Evolutionary conservation across 305 asterid genomes (phyloP), one percentile per base, ranked within the genome.

Genomic region (Ilex paraguariensis): DNA sequence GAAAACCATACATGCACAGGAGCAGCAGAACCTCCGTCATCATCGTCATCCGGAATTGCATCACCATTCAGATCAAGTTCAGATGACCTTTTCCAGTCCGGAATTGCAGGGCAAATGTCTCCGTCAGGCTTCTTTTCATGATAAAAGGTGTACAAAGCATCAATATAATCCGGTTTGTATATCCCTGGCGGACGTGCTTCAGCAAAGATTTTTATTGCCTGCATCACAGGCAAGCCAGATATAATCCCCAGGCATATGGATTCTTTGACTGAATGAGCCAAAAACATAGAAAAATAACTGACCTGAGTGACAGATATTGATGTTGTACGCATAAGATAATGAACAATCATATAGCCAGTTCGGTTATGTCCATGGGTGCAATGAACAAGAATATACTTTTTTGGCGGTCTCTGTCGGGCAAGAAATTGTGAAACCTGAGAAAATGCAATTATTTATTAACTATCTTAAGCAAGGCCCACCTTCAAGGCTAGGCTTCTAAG

Each of bases 361-460:
- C 97, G 95, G 67, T 93, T 93, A 78, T 93, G 97, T 67, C 99
- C 97, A 76, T 93, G 99, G 0, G 99, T 93, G 81, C 99, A 93
- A 70, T 93, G 99, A 48, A 90, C 97, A 68, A 93, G 81, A 73
- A 90, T 79, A 73, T 79, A 69, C 64, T 93, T 93, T 72, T 84
- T 86, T 10, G 82, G 66, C 39, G 74, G 88, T 77, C 79, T 87
- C 58, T 90, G 96, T 60, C 93, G 83, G 31, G 75, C 63, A 73
- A 86, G 78, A 73, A 90, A 93, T 73, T 60, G 82, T 58, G 79
- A 70, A 5, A 79, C 84, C 84, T 79, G 62, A 66, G 14, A 66
- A 53, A 65, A 61, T 36, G 42, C 42, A 36, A 36, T 36, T 36
- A 36, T 36, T 36, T 36, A 36, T 36, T 3, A 36, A 36, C 42